These are phyloP conservation scores for Linanthus parryae DNA, from an alignment of 148 eudicot species.

Conservation along the genomic window DNA sequence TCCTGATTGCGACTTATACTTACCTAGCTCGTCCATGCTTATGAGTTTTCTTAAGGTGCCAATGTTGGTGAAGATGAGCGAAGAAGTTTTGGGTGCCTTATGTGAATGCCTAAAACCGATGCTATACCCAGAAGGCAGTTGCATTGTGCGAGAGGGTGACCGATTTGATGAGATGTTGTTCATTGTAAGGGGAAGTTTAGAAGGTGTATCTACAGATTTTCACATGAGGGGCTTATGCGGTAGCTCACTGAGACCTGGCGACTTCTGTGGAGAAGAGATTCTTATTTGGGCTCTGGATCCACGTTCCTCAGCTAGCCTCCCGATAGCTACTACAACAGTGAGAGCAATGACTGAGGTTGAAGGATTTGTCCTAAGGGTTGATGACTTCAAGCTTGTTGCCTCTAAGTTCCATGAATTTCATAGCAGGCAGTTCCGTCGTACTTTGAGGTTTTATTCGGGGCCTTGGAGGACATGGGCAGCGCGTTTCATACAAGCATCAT, in stretches of 20 bases:
- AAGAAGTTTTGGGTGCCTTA: constrained; percentile 75
- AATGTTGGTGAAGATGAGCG: constrained; percentile 87
- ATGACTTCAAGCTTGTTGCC: constrained; percentile 77
- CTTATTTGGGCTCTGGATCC: constrained; percentile 96
- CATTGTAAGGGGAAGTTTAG: constrained; percentile 67
- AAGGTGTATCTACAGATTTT: constrained; percentile 71
- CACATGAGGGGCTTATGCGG: constrained; percentile 86
- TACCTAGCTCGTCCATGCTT: too few relatives aligned
- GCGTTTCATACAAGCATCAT: constrained; percentile 81
- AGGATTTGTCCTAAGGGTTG: constrained; percentile 65
- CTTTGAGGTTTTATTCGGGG: constrained; percentile 77
- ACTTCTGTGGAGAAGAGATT: constrained; percentile 95
- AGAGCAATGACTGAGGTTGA: constrained; percentile 72
- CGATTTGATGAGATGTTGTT: constrained; percentile 90
- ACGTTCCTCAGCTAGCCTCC: constrained; percentile 60
- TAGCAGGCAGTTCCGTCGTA: constrained; percentile 77
- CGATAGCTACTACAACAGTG: constrained; percentile 80
- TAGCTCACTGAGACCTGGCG: constrained; percentile 65
- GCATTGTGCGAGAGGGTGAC: constrained; percentile 77
- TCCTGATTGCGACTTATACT: too few relatives aligned
- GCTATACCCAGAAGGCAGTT: constrained; percentile 71
- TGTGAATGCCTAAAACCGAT: constrained; percentile 82
- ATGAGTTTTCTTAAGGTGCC: constrained; percentile 61
- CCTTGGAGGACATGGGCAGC: constrained; percentile 99
- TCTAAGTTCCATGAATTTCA: constrained; percentile 77